Evolutionary conservation across 371 early-diverging fungal species (phyloP), one percentile per base, ranked within the genome.

Genomic region (Mortierella sp.): DNA sequence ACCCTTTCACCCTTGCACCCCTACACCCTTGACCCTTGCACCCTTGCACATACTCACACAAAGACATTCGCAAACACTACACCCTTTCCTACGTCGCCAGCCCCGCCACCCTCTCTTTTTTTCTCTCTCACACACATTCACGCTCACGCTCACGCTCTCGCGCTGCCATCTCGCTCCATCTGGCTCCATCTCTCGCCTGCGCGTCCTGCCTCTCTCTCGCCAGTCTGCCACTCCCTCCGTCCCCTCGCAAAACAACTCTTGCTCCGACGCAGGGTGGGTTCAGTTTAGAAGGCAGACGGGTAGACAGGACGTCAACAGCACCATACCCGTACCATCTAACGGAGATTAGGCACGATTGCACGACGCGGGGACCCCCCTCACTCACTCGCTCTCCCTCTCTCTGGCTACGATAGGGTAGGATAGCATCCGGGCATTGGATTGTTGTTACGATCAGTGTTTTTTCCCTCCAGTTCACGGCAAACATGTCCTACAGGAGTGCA

Each of bases 261-360:
- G 41, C 34, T 41, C 41, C 41, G 41, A 41, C 41, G 37, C 37
- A 37, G 41, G 41, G 12, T 10, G 10, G 34, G 34, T 34, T 34
- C 34, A 10, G 34, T 34, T 34, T 4, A 28, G 50, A 49, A 24
- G 24, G 25, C 31, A 51, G 19, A 5, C 19, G 27, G 3, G 9
- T 22, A 9, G 25, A 49, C 8, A 49, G n/a, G n/a, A 27, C 16
- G 28, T 27, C 24, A 46, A 46, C 21, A 29, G 49, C 49, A 14
- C 49, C 49, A 29, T 49, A 21, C 29, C 49, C 49, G 49, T 29
- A 29, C 14, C 49, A 49, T 49, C 29, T 49, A 6, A 49, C 14
- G 16, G 29, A 46, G 29, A 17, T 6, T 41, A 3, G 41, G 17
- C 41, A 41, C 41, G 41, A 41, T 41, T 41, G 41, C 17, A 41